A percentile compares a stretch with the other conserved stretches of the same genome.
phyloP scores from a whole-genome alignment of 129 eudicot species.

The Centella asiatica region DNA sequence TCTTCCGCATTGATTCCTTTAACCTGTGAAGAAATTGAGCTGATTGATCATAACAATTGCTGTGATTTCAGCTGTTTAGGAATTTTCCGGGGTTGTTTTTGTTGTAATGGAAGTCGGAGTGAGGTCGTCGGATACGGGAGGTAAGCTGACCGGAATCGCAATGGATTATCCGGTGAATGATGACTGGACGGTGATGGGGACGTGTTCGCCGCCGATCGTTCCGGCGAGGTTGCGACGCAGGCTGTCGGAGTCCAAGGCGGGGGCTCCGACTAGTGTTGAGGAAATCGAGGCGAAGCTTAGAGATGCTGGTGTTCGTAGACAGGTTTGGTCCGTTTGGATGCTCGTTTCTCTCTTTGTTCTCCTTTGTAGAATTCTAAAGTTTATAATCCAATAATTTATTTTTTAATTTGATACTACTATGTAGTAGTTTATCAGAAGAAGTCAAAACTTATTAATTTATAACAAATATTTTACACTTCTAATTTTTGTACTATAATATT shows the following conservation, averaged over 20 bases:
- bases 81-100: too few relatives aligned
- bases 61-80: background rate
- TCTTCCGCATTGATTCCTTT: too few relatives aligned
- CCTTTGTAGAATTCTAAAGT: too few relatives aligned
- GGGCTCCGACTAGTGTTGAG: slow-evolving; percentile 54
- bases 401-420: too few relatives aligned
- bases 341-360: too few relatives aligned
- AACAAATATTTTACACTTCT: too few relatives aligned
- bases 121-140: slow-evolving; percentile 49
- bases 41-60: background rate
- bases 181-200: slow-evolving; percentile 20
- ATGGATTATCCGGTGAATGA: slow-evolving; percentile 68
- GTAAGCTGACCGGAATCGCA: slow-evolving; percentile 31
- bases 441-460: too few relatives aligned
- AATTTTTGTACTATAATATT: too few relatives aligned
- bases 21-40: too few relatives aligned
- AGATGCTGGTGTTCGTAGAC: slow-evolving; percentile 83
- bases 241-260: slow-evolving; percentile 46
- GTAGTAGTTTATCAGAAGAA: too few relatives aligned
- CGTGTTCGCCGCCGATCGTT: slow-evolving; percentile 51
- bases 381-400: too few relatives aligned
- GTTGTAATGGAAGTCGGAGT: slow-evolving; percentile 56
- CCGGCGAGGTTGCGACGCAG: slow-evolving; percentile 67
- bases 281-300: slow-evolving; percentile 80
- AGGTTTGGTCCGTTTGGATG: slow-evolving; percentile 43